Base-by-base conservation (phyloP, 2,329 filamentous ascomycete genomes). In the Trichoderma sp. region DNA sequence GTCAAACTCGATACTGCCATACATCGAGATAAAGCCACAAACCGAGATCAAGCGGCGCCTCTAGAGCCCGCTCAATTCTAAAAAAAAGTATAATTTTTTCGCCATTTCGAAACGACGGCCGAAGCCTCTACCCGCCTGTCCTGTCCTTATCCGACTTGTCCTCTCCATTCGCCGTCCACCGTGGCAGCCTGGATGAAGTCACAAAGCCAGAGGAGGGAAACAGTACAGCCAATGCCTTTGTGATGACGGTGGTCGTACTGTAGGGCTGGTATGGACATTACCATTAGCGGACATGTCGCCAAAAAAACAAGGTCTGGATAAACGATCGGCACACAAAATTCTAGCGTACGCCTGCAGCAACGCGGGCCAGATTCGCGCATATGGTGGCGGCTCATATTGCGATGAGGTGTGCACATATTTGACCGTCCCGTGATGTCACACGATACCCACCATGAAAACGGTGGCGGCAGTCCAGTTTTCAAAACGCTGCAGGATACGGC, bases 371-470 rank as follows among this genome's bases (percentile, higher is more conserved):
- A 39, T n/a, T 24, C 10, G 13, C 4, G 14, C 46, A 43, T 43
- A 4, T 18, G 18, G 7, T 24, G 46, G 46, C n/a, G 24, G 46
- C 21, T 49, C 46, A 49, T 49, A 49, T 49, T 49, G 10, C 46
- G 2, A 24, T 21, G n/a, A 49, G n/a, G 10, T 49, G 21, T 49
- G 46, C 46, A 13, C n/a, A 8, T 49, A 49, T 49, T 49, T 21
- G 4, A 55, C 63, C 32, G 26, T 65, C 39, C 39, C 30, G 68
- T 69, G 68, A 69, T 69, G 68, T 69, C 68, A 69, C 56, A 16
- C 21, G 3, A 37, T 24, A 58, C 63, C 49, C 68, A 66, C 68
- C 26, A 28, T 13, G 18, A 60, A 69, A 69, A 69, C 68, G 68
- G 68, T 64, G 46, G 28, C 24, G 51, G 39, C 32, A n/a, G 11